A percentile compares a stretch with the other conserved stretches of the same genome.
Evolutionary conservation across 2,329 filamentous ascomycete species (phyloP).

Genomic region (Claviceps cyperi): DNA sequence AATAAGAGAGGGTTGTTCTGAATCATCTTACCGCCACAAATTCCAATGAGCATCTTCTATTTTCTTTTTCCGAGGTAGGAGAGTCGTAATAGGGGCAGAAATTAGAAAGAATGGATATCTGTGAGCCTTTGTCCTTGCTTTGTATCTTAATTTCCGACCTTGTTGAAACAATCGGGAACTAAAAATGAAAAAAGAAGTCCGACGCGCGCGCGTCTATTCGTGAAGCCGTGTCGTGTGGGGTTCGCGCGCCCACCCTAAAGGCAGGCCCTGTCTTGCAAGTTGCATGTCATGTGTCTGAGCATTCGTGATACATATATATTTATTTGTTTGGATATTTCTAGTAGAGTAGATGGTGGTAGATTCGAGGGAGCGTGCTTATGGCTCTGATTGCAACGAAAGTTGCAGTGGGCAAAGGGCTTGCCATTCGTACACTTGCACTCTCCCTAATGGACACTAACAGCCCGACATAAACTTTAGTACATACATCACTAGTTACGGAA

Average conservation of each 20-base stretch:
- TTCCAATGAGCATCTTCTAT: conserved; percentile 56
- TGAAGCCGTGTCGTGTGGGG: conserved; percentile 5
- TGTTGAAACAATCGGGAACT: neutral
- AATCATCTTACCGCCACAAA: conserved; percentile 49
- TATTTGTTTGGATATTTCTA: neutral
- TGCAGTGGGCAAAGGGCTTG: neutral
- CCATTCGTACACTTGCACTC: neutral
- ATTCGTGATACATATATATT: neutral
- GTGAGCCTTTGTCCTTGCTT: neutral
- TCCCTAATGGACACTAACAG: neutral
- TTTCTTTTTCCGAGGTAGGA: neutral
- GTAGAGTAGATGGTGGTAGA: too few species aligned
- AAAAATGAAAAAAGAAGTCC: neutral
- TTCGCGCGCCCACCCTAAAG: conserved; percentile 1
- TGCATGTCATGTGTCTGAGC: too few species aligned
- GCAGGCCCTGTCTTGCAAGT: neutral
- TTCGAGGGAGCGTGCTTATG: neutral
- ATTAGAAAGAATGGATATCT: too few species aligned
- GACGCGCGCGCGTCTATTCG: neutral
- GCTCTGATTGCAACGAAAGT: neutral
- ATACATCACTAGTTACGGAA: too few species aligned
- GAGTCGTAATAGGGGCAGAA: too few species aligned
- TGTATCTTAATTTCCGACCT: neutral
- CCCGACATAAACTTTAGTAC: too few species aligned
- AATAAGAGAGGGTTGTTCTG: neutral